These are phyloP conservation scores for Aspergillus glaucus DNA, from an alignment of 2,329 filamentous ascomycete species.

Conservation along the genomic window DNA sequence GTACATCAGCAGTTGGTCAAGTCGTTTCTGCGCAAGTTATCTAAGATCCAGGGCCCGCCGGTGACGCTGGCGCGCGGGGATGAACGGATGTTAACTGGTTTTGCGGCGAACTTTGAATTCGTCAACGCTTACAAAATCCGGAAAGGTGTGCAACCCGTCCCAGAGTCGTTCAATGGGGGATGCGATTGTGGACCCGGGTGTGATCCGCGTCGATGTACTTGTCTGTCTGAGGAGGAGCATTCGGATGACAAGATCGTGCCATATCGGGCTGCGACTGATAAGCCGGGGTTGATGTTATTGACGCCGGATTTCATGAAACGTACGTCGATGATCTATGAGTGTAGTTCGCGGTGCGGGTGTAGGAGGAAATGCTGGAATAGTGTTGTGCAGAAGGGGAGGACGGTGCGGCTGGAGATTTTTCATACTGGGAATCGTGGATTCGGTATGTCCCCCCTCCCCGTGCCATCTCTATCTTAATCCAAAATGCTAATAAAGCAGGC, in stretches of 20 bases:
- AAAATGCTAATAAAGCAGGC: slow-evolving; percentile 20
- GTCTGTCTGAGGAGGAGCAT: slow-evolving; percentile 25
- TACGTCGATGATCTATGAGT: slow-evolving; percentile 37
- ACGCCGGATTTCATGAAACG: slow-evolving; percentile 24
- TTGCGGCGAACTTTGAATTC: slow-evolving; percentile 34
- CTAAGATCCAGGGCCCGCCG: slow-evolving; percentile 20
- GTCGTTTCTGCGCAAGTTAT: slow-evolving; percentile 19
- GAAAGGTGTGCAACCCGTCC: slow-evolving; percentile 22
- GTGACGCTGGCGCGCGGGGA: slow-evolving; percentile 17
- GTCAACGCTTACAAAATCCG: slow-evolving; percentile 31
- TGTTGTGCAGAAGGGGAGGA: slow-evolving; percentile 36
- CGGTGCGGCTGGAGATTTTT: slow-evolving; percentile 38
- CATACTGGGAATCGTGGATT: slow-evolving; percentile 37
- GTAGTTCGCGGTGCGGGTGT: slow-evolving; percentile 34
- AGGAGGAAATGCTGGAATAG: slow-evolving; percentile 34
- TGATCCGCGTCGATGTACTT: slow-evolving; percentile 20
- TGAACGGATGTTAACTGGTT: slow-evolving; percentile 14
- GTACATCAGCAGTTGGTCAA: slow-evolving; percentile 8
- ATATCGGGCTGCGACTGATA: slow-evolving; percentile 18
- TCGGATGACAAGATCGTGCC: slow-evolving; percentile 24
- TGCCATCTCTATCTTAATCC: not conserved
- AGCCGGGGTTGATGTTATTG: slow-evolving; percentile 18
- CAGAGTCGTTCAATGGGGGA: slow-evolving; percentile 26
- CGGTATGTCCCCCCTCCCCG: slow-evolving; percentile 18
- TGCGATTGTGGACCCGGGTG: slow-evolving; percentile 27